These are phyloP conservation scores for Mollisia scopiformis DNA, from an alignment of 2,329 filamentous ascomycete genomes.

Conservation along the genomic window DNA sequence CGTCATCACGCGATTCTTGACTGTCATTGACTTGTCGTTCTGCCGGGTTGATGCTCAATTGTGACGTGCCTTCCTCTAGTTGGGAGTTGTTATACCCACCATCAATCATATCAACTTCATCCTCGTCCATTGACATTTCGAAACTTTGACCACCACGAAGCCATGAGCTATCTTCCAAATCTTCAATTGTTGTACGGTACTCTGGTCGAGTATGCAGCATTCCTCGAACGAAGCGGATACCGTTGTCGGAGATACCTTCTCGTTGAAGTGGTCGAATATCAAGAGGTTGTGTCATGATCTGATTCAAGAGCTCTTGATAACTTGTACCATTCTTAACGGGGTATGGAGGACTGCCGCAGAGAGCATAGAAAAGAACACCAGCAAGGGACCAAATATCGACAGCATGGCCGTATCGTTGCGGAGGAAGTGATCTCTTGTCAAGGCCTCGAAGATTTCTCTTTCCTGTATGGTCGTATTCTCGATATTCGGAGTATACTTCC, in stretches of 20 bases:
- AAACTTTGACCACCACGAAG: constrained; percentile 43
- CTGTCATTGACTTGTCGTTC: constrained; percentile 22
- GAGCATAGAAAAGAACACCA: constrained; percentile 84
- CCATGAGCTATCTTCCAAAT: constrained; percentile 77
- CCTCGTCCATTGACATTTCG: constrained; percentile 29
- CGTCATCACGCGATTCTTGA: constrained; percentile 22
- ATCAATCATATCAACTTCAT: constrained; percentile 28
- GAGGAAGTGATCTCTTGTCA: constrained; percentile 30
- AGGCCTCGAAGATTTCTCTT: constrained; percentile 48
- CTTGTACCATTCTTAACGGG: constrained; percentile 75
- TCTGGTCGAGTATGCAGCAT: constrained; percentile 85
- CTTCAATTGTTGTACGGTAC: constrained; percentile 71
- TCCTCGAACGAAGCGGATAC: constrained; percentile 73
- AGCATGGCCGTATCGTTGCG: constrained; percentile 80
- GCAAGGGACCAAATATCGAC: constrained; percentile 97
- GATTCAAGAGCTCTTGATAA: constrained; percentile 78
- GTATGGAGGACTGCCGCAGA: constrained; percentile 82
- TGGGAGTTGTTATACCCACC: constrained; percentile 22
- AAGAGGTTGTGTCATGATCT: constrained; percentile 79
- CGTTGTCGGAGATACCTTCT: constrained; percentile 62
- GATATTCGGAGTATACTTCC: constrained; percentile 84
- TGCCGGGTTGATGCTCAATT: constrained; percentile 31
- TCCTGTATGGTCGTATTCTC: constrained; percentile 69
- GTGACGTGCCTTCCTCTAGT: constrained; percentile 33
- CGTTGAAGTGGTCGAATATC: constrained; percentile 66